A percentile compares a stretch with the other conserved stretches of the same genome.
Evolutionary conservation across 2,329 filamentous ascomycete species (phyloP).

Genomic region (Huntiella savannae): DNA sequence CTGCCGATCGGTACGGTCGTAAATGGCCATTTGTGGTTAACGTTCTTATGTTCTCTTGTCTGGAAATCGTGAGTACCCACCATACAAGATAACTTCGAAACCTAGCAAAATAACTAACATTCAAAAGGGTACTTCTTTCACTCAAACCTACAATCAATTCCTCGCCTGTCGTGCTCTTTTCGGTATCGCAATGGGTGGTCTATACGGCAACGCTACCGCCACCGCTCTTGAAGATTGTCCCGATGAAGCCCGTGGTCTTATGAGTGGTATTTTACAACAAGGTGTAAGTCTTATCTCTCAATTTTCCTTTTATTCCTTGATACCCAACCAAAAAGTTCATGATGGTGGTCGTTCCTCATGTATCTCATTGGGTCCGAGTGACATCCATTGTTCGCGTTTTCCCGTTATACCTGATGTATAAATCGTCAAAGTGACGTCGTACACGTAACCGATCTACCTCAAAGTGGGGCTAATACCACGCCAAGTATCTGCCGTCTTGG

Average conservation of each 20-base stretch:
- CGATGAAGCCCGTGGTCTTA: conserved; percentile 46
- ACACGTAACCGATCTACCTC: no score
- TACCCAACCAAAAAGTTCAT: no score
- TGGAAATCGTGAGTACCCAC: conserved; percentile 34
- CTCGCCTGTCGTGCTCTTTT: conserved; percentile 58
- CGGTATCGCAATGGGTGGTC: conserved; percentile 63
- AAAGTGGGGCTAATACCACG: no score
- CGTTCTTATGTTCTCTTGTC: conserved; percentile 49
- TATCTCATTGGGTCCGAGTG: not conserved
- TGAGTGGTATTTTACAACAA: conserved; percentile 59
- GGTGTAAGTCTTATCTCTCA: conserved; percentile 24
- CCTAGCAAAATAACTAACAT: no score
- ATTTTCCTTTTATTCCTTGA: not conserved
- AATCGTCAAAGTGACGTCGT: not conserved
- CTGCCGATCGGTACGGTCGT: conserved; percentile 59
- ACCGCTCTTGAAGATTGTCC: conserved; percentile 63
- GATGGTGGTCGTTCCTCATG: no score
- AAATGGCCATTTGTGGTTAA: conserved; percentile 74
- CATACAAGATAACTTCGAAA: not conserved
- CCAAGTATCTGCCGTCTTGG: no score
- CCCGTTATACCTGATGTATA: not conserved
- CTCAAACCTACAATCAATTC: conserved; percentile 48
- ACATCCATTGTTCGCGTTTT: conserved; percentile 4
- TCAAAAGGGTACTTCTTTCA: conserved; percentile 47
- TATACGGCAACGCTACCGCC: conserved; percentile 61